Evolutionary conservation across 2,329 filamentous ascomycete genomes (phyloP).

Genomic region (Hymenoscyphus fraxineus): DNA sequence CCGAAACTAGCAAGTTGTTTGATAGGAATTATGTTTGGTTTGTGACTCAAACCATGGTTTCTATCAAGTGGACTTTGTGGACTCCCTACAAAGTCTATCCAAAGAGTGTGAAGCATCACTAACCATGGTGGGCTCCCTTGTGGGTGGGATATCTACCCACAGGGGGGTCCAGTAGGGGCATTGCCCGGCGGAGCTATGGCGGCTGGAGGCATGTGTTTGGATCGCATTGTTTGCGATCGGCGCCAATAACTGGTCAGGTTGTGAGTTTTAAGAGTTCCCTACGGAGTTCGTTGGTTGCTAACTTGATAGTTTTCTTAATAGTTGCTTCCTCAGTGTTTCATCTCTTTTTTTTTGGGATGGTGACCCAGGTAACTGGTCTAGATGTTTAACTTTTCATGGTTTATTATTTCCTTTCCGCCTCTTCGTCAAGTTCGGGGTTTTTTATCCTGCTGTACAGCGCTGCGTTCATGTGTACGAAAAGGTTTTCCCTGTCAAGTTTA

Average conservation of each 20-base stretch:
- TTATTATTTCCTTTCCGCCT: not conserved
- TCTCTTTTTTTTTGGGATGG: too few relatives aligned
- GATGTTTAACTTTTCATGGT: not conserved
- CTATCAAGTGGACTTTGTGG: conserved; percentile 2
- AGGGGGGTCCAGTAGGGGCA: too few relatives aligned
- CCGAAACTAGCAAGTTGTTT: conserved; percentile 1
- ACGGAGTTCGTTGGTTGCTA: too few relatives aligned
- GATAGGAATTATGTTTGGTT: conserved; percentile 7
- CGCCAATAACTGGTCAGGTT: too few relatives aligned
- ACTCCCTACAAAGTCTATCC: conserved; percentile 1
- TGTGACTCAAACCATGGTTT: conserved; percentile 7
- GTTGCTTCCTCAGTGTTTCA: too few relatives aligned
- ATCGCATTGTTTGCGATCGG: too few relatives aligned
- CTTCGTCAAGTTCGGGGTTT: not conserved
- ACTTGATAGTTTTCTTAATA: too few relatives aligned
- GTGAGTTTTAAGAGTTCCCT: too few relatives aligned
- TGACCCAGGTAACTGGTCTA: too few relatives aligned
- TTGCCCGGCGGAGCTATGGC: too few relatives aligned
- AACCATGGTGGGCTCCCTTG: not conserved
- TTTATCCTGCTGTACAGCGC: not conserved
- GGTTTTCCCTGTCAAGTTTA: not conserved
- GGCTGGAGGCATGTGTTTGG: too few relatives aligned
- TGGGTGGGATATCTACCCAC: too few relatives aligned
- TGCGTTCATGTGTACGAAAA: not conserved
- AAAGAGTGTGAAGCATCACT: not conserved